These are phyloP conservation scores for Citrus medica DNA, from an alignment of 345 rosid species.

Conservation along the genomic window DNA sequence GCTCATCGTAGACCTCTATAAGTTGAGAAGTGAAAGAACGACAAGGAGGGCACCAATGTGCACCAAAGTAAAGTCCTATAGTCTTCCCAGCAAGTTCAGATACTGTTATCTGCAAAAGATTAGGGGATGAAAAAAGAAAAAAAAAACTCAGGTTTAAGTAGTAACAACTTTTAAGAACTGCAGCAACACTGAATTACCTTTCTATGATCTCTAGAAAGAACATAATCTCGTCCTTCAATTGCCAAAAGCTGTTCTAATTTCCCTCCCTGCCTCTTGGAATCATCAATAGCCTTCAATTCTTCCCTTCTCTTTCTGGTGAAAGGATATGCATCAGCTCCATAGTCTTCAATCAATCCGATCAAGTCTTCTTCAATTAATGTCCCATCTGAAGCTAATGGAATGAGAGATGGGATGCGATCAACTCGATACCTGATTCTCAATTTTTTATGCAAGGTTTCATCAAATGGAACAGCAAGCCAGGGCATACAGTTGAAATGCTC, in stretches of 20 bases:
- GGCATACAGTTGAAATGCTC: slow-evolving; percentile 73
- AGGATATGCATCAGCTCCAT: slow-evolving; percentile 71
- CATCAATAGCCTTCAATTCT: slow-evolving; percentile 57
- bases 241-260: slow-evolving; percentile 54
- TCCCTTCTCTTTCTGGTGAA: slow-evolving; percentile 56
- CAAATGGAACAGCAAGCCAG: slow-evolving; percentile 77
- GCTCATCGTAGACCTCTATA: slow-evolving; percentile 48
- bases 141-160: not conserved
- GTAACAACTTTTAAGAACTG: not conserved
- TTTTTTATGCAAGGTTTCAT: slow-evolving; percentile 30
- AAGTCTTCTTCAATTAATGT: slow-evolving; percentile 45
- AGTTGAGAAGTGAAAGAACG: slow-evolving; percentile 65
- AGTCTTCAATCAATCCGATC: slow-evolving; percentile 61
- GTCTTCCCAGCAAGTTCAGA: slow-evolving; percentile 72
- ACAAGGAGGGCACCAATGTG: slow-evolving; percentile 80
- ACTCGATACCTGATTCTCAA: slow-evolving; percentile 41
- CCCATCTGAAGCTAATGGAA: slow-evolving; percentile 49
- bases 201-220: slow-evolving; percentile 44
- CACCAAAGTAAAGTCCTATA: slow-evolving; percentile 70
- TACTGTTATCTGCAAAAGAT: slow-evolving; percentile 39
- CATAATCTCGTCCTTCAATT: slow-evolving; percentile 37
- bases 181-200: slow-evolving; percentile 34
- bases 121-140: not conserved
- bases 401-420: slow-evolving; percentile 55
- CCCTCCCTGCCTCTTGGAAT: slow-evolving; percentile 57